A percentile compares a stretch with the other conserved stretches of the same genome.
phyloP scores from a whole-genome alignment of 2,329 filamentous ascomycete genomes.

The Akanthomyces lecanii region DNA sequence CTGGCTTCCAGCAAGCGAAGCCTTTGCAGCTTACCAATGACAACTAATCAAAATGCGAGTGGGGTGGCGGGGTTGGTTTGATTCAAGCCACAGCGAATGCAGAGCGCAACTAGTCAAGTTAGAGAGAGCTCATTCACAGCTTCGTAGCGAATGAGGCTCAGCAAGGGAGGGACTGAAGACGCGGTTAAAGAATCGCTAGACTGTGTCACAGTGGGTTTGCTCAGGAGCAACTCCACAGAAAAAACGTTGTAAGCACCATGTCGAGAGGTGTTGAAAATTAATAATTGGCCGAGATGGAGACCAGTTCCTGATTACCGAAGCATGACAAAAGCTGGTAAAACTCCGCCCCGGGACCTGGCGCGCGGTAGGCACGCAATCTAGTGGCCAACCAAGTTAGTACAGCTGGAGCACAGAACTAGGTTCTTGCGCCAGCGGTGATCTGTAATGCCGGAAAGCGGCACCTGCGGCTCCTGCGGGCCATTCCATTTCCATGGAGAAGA shows the following conservation, averaged over 20 bases:
- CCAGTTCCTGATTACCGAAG: conserved; percentile 5
- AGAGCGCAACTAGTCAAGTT: too few species aligned
- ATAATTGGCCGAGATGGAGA: not conserved
- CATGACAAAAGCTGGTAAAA: conserved; percentile 10
- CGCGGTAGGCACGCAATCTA: conserved; percentile 9
- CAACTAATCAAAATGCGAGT: not conserved
- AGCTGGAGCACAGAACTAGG: not conserved
- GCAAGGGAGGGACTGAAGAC: not conserved
- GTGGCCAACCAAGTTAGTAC: not conserved
- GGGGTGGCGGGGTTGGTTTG: not conserved
- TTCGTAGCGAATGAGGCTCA: not conserved
- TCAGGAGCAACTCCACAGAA: not conserved
- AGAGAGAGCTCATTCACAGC: not conserved
- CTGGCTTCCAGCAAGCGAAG: not conserved
- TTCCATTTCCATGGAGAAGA: not conserved
- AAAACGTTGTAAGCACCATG: not conserved
- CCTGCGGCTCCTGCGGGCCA: not conserved
- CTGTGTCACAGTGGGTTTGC: not conserved
- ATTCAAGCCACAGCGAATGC: too few species aligned
- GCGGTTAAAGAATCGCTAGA: too few species aligned
- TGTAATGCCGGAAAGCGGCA: not conserved
- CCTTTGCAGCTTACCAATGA: conserved; percentile 2
- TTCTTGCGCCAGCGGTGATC: not conserved
- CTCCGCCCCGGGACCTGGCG: not conserved
- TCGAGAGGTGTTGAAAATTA: not conserved